These are phyloP conservation scores for Aspergillus awamori DNA, from an alignment of 2,329 filamentous ascomycete genomes.

Conservation along the genomic window DNA sequence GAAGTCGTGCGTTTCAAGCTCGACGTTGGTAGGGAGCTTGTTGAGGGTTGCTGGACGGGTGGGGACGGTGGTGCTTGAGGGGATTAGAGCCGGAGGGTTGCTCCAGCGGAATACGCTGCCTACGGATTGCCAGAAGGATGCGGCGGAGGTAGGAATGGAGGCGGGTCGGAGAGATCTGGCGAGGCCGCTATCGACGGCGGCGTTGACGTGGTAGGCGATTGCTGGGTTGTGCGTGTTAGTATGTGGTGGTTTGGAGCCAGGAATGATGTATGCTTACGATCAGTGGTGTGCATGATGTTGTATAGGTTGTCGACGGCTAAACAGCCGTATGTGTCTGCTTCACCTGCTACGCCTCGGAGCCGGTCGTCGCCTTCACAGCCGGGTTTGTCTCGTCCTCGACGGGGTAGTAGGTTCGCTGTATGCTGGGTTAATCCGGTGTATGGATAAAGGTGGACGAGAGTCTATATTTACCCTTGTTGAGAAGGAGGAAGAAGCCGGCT, in stretches of 20 bases:
- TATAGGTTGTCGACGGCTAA: constrained; percentile 95
- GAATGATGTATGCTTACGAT: constrained; percentile 46
- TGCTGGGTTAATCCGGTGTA: constrained; percentile 27
- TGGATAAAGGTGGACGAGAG: constrained; percentile 30
- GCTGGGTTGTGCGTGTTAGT: constrained; percentile 54
- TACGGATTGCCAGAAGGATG: constrained; percentile 67
- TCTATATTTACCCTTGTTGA: constrained; percentile 62
- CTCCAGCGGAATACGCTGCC: constrained; percentile 64
- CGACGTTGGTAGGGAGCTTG: constrained; percentile 70
- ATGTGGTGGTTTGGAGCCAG: constrained; percentile 33
- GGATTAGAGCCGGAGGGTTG: constrained; percentile 54
- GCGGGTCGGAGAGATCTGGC: constrained; percentile 75
- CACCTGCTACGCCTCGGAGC: constrained; percentile 69
- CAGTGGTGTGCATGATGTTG: constrained; percentile 79
- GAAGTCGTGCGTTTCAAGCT: constrained; percentile 95
- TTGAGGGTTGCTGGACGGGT: constrained; percentile 60
- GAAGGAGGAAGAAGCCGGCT: constrained; percentile 85
- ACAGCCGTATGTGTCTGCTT: constrained; percentile 81
- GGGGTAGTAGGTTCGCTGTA: constrained; percentile 68
- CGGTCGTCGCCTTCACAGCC: constrained; percentile 68
- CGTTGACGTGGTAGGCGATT: constrained; percentile 90
- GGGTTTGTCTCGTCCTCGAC: constrained; percentile 74
- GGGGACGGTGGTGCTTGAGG: constrained; percentile 70
- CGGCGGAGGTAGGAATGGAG: constrained; percentile 73
- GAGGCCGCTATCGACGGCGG: constrained; percentile 80